Evolutionary conservation across 352 stramenopile species (phyloP).

Genomic region (Blastocystis sp.): DNA sequence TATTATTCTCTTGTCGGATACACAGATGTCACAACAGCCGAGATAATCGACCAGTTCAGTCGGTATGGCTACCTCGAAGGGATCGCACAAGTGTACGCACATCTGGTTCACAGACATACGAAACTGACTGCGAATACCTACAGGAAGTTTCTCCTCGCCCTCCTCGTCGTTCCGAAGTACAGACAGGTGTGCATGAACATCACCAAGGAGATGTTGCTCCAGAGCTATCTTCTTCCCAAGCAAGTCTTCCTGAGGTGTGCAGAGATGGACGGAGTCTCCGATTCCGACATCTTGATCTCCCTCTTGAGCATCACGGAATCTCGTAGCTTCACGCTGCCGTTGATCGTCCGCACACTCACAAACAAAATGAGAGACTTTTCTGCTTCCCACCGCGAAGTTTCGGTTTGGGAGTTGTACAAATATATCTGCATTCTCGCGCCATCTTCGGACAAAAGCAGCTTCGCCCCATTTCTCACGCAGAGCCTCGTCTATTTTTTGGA

Average conservation of each 20-base stretch:
- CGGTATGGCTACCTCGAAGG: neutral
- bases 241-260: neutral
- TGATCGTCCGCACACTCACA: neutral
- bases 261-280: neutral
- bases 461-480: neutral
- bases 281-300: slow-evolving; percentile 11
- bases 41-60: neutral
- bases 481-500: slow-evolving; percentile 12
- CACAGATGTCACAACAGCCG: neutral
- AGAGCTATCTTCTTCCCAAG: neutral
- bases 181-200: slow-evolving; percentile 36
- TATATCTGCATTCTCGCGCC: slow-evolving; percentile 12
- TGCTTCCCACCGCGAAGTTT: neutral
- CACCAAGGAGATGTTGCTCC: slow-evolving; percentile 39
- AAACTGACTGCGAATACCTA: neutral
- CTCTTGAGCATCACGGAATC: neutral
- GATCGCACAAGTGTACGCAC: neutral
- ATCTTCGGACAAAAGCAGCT: neutral
- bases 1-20: neutral
- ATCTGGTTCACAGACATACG: neutral
- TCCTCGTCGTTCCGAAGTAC: neutral
- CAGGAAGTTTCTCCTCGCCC: neutral
- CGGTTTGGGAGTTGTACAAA: slow-evolving; percentile 45
- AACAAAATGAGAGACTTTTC: neutral
- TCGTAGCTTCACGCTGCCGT: neutral